A percentile compares a stretch with the other conserved stretches of the same genome.
These are phyloP conservation scores for Plantago major DNA, from an alignment of 257 asterid genomes.

Conservation along the genomic window DNA sequence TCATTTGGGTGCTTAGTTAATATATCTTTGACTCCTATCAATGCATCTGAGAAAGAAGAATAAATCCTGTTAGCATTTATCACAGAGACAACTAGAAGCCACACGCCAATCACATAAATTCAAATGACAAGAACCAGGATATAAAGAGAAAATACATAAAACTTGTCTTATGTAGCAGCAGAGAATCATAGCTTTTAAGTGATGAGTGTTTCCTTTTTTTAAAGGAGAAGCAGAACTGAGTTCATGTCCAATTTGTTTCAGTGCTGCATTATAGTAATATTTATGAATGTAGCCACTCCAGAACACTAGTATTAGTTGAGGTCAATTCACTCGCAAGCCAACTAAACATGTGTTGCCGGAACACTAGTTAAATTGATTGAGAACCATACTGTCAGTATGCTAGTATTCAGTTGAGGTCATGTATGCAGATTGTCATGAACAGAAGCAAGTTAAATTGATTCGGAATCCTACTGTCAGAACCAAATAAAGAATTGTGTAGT, in stretches of 20 bases:
- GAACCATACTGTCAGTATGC: too few species aligned
- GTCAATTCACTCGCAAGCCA: not conserved
- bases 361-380: too few species aligned
- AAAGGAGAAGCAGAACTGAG: not conserved
- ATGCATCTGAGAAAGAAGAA: slow-evolving; percentile 50
- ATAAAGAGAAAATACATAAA: not conserved
- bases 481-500: too few species aligned
- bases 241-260: too few species aligned
- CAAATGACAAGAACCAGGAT: not conserved
- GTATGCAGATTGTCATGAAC: too few species aligned
- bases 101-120: too few species aligned
- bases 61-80: slow-evolving; percentile 14
- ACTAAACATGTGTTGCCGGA: not conserved
- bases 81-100: slow-evolving; percentile 13
- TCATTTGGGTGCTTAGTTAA: slow-evolving; percentile 68
- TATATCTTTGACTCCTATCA: slow-evolving; percentile 68
- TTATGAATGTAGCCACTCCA: not conserved
- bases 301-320: not conserved
- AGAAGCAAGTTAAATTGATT: too few species aligned
- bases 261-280: not conserved
- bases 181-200: not conserved
- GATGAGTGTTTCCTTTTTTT: not conserved
- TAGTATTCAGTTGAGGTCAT: too few species aligned
- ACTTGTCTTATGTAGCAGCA: not conserved
- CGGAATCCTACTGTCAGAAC: too few species aligned